A percentile compares a stretch with the other conserved stretches of the same genome.
Conservation (phyloP, 495 filamentous ascomycete species). For the Penicillium lagena region DNA sequence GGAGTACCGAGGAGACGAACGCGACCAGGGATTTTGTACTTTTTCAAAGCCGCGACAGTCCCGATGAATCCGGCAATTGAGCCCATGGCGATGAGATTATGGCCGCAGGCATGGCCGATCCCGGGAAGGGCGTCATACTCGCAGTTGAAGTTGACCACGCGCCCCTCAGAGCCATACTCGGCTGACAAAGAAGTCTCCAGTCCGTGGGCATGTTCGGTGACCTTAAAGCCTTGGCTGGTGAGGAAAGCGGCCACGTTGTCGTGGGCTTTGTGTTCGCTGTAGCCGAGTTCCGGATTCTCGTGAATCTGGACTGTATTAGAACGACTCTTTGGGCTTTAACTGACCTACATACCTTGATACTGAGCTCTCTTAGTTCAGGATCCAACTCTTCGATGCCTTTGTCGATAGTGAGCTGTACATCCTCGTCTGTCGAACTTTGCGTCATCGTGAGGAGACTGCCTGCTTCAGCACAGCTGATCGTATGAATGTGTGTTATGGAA, state of each 20-base stretch:
- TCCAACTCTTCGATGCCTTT: too few relatives aligned
- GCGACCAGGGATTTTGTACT: slow-evolving; percentile 37
- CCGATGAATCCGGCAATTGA: slow-evolving; percentile 49
- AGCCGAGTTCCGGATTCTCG: slow-evolving; percentile 45
- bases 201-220: slow-evolving; percentile 34
- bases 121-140: slow-evolving; percentile 43
- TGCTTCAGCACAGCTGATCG: too few relatives aligned
- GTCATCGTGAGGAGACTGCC: too few relatives aligned
- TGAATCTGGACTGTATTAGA: slow-evolving; percentile 3
- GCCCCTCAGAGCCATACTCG: slow-evolving; percentile 13
- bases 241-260: slow-evolving; percentile 43
- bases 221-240: slow-evolving; percentile 33
- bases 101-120: slow-evolving; percentile 56
- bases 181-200: slow-evolving; percentile 19
- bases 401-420: too few relatives aligned
- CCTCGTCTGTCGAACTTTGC: too few relatives aligned
- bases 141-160: slow-evolving; percentile 19
- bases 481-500: too few relatives aligned
- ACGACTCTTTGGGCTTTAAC: too few relatives aligned
- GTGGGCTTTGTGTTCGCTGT: slow-evolving; percentile 45
- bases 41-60: slow-evolving; percentile 31
- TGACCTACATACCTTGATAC: too few relatives aligned
- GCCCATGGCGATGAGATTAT: slow-evolving; percentile 55
- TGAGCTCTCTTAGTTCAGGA: too few relatives aligned
- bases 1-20: slow-evolving; percentile 56